Evolutionary conservation across 495 filamentous ascomycete genomes (phyloP).

Genomic region (Penicillium longicatenatum): DNA sequence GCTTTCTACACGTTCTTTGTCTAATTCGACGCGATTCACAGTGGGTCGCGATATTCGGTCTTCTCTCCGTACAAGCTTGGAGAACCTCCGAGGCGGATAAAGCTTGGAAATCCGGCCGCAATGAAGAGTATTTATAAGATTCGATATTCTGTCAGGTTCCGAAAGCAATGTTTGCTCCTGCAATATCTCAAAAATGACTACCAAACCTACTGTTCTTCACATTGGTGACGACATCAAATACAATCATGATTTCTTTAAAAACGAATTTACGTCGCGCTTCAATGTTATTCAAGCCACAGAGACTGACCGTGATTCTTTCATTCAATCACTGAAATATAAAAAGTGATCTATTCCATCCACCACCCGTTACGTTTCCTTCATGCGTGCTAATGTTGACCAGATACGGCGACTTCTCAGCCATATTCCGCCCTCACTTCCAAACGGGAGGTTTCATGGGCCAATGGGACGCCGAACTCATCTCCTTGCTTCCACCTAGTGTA

Average conservation of each 20-base stretch:
- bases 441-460: slow-evolving; percentile 66
- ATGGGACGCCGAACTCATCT: slow-evolving; percentile 69
- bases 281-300: slow-evolving; percentile 55
- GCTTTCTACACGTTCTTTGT: too few species aligned
- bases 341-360: slow-evolving; percentile 15
- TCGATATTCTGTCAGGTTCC: neutral
- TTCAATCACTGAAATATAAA: slow-evolving; percentile 54
- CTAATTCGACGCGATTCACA: neutral
- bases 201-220: slow-evolving; percentile 54
- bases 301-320: slow-evolving; percentile 57
- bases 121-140: neutral
- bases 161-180: too few species aligned
- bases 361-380: neutral
- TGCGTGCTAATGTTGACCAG: slow-evolving; percentile 10
- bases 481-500: slow-evolving; percentile 60
- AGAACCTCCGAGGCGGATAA: slow-evolving; percentile 11
- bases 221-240: slow-evolving; percentile 65
- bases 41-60: neutral
- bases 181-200: slow-evolving; percentile 7
- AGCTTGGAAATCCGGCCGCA: neutral
- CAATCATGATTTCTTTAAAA: slow-evolving; percentile 55
- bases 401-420: slow-evolving; percentile 68
- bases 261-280: slow-evolving; percentile 51
- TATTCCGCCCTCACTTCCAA: slow-evolving; percentile 72
- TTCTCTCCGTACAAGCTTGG: slow-evolving; percentile 3